Percentiles rank a stretch among this genome's conserved stretches.
These are phyloP conservation scores for Pisolithus tinctorius DNA, from an alignment of 768 basidiomycete species.

Conservation along the genomic window DNA sequence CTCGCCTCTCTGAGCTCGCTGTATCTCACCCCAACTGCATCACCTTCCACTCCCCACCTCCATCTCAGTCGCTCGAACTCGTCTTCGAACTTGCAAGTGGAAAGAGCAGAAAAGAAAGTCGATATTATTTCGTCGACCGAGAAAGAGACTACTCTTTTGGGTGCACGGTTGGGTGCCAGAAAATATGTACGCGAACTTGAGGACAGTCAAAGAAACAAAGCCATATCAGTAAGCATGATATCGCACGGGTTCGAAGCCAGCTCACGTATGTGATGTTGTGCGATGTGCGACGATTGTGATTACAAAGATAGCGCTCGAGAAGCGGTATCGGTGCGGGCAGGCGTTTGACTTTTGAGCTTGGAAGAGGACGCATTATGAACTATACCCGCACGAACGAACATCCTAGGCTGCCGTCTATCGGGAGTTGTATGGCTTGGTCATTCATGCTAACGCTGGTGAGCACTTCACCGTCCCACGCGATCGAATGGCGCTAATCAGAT, in stretches of 20 bases:
- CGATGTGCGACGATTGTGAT: no score
- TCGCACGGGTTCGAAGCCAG: neutral
- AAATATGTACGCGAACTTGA: no score
- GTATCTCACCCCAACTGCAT: neutral
- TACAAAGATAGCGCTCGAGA: slow-evolving; percentile 18
- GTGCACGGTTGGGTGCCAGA: slow-evolving; percentile 3
- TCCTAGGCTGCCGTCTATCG: neutral
- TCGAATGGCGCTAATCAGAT: no score
- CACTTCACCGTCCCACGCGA: no score
- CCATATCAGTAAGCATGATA: slow-evolving; percentile 5
- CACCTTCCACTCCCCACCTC: neutral
- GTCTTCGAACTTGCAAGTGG: slow-evolving; percentile 2
- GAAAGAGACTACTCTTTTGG: slow-evolving; percentile 6
- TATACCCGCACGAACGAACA: slow-evolving; percentile 6
- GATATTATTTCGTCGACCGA: slow-evolving; percentile 7
- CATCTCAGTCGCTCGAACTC: neutral
- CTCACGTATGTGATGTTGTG: neutral
- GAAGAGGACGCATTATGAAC: slow-evolving; percentile 20
- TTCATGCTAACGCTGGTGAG: slow-evolving; percentile 2
- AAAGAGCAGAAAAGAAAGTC: slow-evolving; percentile 1
- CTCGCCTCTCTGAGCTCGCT: neutral
- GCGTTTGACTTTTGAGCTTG: neutral
- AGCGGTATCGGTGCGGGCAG: slow-evolving; percentile 19
- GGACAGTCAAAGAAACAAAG: slow-evolving; percentile 4
- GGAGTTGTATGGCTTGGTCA: slow-evolving; percentile 5